A percentile compares a stretch with the other conserved stretches of the same genome.
phyloP scores from a whole-genome alignment of 306 rosid genomes.

The Ochetophila trinervis region DNA sequence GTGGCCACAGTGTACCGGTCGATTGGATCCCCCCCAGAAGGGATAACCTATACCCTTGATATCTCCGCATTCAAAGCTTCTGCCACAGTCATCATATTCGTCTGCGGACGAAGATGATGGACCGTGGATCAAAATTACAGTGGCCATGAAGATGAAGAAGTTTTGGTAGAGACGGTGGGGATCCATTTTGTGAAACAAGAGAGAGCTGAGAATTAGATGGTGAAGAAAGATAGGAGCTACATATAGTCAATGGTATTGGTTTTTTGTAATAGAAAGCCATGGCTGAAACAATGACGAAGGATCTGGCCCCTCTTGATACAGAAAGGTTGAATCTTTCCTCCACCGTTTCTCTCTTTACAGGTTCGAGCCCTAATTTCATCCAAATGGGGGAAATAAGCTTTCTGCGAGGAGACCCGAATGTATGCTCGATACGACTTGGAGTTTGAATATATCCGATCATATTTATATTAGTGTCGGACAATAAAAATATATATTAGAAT shows the following conservation, averaged over 20 bases:
- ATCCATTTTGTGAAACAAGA: slow-evolving; percentile 3
- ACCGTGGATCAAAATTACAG: background rate
- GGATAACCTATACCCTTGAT: slow-evolving; percentile 3
- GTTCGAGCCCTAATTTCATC: too few relatives aligned
- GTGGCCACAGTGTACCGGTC: slow-evolving; percentile 8
- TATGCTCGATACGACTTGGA: too few relatives aligned
- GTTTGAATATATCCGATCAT: too few relatives aligned
- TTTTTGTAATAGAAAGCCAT: background rate
- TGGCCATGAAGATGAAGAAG: background rate
- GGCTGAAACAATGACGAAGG: too few relatives aligned
- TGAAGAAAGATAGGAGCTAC: background rate
- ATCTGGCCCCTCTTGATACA: too few relatives aligned
- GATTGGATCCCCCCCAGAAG: slow-evolving; percentile 9
- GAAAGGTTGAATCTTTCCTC: too few relatives aligned
- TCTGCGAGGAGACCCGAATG: too few relatives aligned
- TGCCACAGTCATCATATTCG: background rate
- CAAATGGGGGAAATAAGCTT: too few relatives aligned
- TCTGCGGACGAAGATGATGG: background rate
- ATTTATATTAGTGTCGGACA: too few relatives aligned
- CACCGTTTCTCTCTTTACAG: too few relatives aligned
- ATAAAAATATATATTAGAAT: too few relatives aligned
- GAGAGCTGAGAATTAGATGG: background rate
- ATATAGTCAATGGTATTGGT: background rate
- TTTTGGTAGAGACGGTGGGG: slow-evolving; percentile 1
- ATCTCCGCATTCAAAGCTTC: slow-evolving; percentile 15